Evolutionary conservation across 257 asterid genomes (phyloP).

Genomic region (Przewalskia tangutica): DNA sequence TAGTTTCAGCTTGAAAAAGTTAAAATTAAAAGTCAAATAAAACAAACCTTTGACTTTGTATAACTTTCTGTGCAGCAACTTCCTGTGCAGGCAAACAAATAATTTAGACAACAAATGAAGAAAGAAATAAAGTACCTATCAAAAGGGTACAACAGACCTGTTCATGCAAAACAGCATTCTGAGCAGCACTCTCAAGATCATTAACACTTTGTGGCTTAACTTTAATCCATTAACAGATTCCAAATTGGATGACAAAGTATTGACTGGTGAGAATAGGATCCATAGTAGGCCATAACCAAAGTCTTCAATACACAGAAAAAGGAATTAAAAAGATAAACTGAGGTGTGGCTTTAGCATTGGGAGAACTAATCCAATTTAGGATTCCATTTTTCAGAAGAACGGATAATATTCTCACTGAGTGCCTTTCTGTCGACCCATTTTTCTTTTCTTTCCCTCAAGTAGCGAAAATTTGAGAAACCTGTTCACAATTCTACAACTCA

Average conservation of each 20-base stretch:
- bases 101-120: constrained; percentile 10
- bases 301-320: not conserved
- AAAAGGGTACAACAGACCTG: constrained; percentile 38
- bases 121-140: not conserved
- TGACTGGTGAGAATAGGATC: not conserved
- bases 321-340: not conserved
- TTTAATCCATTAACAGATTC: constrained; percentile 21
- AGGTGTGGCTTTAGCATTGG: not conserved
- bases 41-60: constrained; percentile 75
- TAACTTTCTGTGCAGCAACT: constrained; percentile 67
- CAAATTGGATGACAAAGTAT: constrained; percentile 10
- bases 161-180: constrained; percentile 71
- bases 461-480: not conserved
- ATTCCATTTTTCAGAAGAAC: not conserved
- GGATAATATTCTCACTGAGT: not conserved
- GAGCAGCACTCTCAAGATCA: constrained; percentile 72
- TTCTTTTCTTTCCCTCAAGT: not conserved
- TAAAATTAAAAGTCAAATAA: not conserved
- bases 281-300: not conserved
- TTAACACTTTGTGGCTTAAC: constrained; percentile 18
- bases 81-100: constrained; percentile 47
- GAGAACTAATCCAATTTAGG: not conserved
- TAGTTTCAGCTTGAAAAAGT: not conserved
- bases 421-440: not conserved
- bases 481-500: not conserved